Evolutionary conservation across 257 asterid species (phyloP).

Genomic region (Plantago elongata): DNA sequence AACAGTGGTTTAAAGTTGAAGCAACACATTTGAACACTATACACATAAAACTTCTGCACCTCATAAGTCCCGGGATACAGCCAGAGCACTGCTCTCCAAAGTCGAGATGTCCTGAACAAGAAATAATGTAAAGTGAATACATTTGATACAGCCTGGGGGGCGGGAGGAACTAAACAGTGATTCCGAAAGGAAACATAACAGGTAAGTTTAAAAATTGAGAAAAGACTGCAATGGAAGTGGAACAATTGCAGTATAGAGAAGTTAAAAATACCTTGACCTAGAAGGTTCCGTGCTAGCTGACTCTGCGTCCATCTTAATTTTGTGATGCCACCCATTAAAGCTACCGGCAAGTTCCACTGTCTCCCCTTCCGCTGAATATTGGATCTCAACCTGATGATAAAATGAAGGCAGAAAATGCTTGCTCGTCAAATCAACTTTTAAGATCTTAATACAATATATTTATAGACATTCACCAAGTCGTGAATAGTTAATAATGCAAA

Average conservation of each 20-base stretch:
- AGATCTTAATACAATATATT: no score
- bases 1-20: no score
- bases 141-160: background rate
- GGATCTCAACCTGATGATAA: slow-evolving; percentile 64
- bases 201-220: background rate
- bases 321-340: slow-evolving; percentile 91
- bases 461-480: no score
- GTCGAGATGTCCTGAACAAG: slow-evolving; percentile 49
- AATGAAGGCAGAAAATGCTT: slow-evolving; percentile 21
- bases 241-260: background rate
- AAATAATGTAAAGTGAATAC: slow-evolving; percentile 10
- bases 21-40: background rate
- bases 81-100: slow-evolving; percentile 77
- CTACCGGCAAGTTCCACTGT: slow-evolving; percentile 84
- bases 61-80: slow-evolving; percentile 95
- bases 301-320: slow-evolving; percentile 51
- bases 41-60: slow-evolving; percentile 32
- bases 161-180: no score
- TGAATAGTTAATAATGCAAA: no score
- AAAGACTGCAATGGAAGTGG: background rate
- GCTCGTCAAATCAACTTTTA: background rate
- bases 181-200: slow-evolving; percentile 4
- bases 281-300: slow-evolving; percentile 29
- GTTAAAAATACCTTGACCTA: slow-evolving; percentile 36
- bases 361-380: slow-evolving; percentile 61